Base-by-base conservation (phyloP, 1,139 yeast species). In the Nakaseomyces kungkrabaensis region DNA sequence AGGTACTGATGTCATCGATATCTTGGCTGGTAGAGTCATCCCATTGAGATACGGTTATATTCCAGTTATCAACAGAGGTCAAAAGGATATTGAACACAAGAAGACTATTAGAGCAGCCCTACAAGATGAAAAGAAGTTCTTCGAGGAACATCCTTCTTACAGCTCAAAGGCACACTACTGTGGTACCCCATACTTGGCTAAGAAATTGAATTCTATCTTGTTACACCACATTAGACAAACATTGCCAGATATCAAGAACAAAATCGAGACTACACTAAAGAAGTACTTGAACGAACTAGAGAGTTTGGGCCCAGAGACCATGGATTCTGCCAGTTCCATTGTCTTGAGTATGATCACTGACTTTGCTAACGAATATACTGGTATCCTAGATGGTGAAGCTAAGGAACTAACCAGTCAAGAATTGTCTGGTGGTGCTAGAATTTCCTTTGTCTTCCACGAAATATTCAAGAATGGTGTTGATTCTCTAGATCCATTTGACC, bases 1-100 rank as follows among this genome's bases (percentile, higher is more conserved):
- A 67, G 98, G 98, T 56, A 92, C 98, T n/a, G 98, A 92, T 70
- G 98, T 92, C 44, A 84, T 89, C 66, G 98, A 92, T 68, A 92
- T 92, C 62, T 76, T 92, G 63, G 96, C 97, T 6, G 97, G 98
- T 52, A 78, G 96, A 66, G 92, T 92, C 50, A 92, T 92, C 63
- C 97, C 98, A 9, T 77, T 92, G 62, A 79, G 97, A 69, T 87
- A 88, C 55, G 98, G 98, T 50, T 92, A 92, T 65, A 96, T 92
- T 48, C 98, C 98, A 5, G 98, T 92, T 50, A 90, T 92, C 62
- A 92, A 92, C 70, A 82, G 98, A 71, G 97, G 98, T 62, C 98
- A 92, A 72, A 88, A 85, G 67, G 98, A 92, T 71, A 94, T 92
- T 61, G 95, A 89, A 67, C 68, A 71, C 52, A 83, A 82, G 62